Percentiles rank a stretch among this genome's conserved stretches.
Conservation (phyloP, 768 basidiomycete genomes). For the Russula dissimulans region DNA sequence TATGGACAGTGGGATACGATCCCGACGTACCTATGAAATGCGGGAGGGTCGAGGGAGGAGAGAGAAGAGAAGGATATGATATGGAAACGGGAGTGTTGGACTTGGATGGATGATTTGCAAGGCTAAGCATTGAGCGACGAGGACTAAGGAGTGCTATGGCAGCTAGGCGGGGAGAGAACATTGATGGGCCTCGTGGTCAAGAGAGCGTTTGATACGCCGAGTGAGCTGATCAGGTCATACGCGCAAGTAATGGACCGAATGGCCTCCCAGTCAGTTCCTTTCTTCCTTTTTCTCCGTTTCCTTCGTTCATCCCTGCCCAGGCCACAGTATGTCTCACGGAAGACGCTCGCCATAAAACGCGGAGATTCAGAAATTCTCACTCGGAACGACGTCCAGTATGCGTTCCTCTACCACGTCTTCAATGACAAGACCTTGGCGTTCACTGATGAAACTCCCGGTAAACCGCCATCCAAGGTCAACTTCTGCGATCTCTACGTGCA, state of each 20-base stretch:
- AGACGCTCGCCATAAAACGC: constrained; percentile 72
- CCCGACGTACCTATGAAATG: constrained; percentile 47
- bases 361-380: constrained; percentile 77
- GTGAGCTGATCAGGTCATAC: neutral
- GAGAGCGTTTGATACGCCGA: neutral
- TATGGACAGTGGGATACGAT: constrained; percentile 1
- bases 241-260: constrained; percentile 15
- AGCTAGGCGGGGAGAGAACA: constrained; percentile 6
- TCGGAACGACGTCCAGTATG: constrained; percentile 78
- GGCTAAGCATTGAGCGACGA: constrained; percentile 8
- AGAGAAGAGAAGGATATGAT: constrained; percentile 50
- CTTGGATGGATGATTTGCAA: constrained; percentile 26
- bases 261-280: constrained; percentile 18
- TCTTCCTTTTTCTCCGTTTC: constrained; percentile 35
- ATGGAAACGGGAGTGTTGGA: constrained; percentile 45
- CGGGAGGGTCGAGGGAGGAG: constrained; percentile 43
- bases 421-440: constrained; percentile 58
- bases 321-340: constrained; percentile 33
- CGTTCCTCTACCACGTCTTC: constrained; percentile 76
- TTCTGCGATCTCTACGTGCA: constrained; percentile 82
- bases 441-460: constrained; percentile 47
- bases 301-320: constrained; percentile 42
- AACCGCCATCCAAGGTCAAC: constrained; percentile 44
- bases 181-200: constrained; percentile 8
- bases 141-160: constrained; percentile 4